Conservation (phyloP, 257 asterid genomes). For the Voacanga thouarsii region DNA sequence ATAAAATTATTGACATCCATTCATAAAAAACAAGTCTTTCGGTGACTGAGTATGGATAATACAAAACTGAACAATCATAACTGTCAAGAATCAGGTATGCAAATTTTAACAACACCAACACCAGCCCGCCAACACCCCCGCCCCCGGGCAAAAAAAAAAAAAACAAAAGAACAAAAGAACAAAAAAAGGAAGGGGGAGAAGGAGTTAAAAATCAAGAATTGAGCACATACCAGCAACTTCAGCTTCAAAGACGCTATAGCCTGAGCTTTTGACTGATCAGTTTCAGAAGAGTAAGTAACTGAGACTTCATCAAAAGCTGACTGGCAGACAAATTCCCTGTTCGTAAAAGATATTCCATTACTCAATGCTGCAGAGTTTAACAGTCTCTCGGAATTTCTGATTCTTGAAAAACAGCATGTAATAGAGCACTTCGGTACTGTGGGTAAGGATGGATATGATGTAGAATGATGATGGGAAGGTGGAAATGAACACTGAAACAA, state of each 20-base stretch:
- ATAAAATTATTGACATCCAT: neutral
- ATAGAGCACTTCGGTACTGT: constrained; percentile 24
- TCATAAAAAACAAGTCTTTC: neutral
- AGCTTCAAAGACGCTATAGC: constrained; percentile 50
- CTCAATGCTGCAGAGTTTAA: constrained; percentile 6
- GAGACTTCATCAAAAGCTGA: constrained; percentile 41
- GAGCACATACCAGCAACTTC: constrained; percentile 57
- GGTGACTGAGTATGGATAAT: neutral
- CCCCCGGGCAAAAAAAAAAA: too few relatives aligned
- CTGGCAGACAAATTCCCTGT: constrained; percentile 28
- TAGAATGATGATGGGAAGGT: constrained; percentile 26
- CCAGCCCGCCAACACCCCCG: too few relatives aligned
- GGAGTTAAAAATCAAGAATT: neutral
- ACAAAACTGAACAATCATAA: neutral
- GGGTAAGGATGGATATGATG: constrained; percentile 13
- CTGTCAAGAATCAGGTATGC: neutral
- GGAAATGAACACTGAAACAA: constrained; percentile 41
- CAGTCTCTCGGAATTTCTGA: constrained; percentile 5
- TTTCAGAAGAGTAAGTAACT: constrained; percentile 31
- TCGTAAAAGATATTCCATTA: constrained; percentile 19
- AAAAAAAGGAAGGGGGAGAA: neutral
- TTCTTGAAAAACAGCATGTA: constrained; percentile 15
- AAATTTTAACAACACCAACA: neutral
- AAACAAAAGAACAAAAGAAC: too few relatives aligned
- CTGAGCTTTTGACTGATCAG: constrained; percentile 30